phyloP scores from a whole-genome alignment of 345 rosid genomes.

The Excoecaria agallocha region DNA sequence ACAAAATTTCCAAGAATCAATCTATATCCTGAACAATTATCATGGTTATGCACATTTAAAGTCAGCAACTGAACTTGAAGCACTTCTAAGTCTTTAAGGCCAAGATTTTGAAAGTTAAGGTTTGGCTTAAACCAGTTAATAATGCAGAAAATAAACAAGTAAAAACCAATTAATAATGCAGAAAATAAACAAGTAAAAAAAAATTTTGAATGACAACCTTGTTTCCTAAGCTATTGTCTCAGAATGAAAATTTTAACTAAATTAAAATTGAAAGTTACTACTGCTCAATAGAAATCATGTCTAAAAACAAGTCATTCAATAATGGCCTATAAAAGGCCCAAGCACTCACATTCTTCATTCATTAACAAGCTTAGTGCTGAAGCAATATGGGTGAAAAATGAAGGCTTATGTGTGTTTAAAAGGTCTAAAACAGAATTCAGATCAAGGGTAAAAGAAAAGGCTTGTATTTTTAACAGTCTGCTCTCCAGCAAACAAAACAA shows the following conservation, averaged over 20 bases:
- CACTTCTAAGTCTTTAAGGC: not conserved
- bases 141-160: no score
- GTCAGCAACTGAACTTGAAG: not conserved
- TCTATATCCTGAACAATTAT: not conserved
- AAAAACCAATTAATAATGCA: not conserved
- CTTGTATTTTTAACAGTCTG: not conserved
- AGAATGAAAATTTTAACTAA: not conserved
- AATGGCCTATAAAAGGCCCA: not conserved
- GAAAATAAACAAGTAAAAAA: not conserved
- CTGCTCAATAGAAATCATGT: not conserved
- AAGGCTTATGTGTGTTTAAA: not conserved
- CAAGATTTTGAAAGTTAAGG: not conserved
- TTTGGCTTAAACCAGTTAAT: not conserved
- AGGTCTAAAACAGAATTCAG: not conserved
- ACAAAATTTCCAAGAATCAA: not conserved
- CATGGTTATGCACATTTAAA: not conserved
- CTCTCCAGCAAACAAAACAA: not conserved
- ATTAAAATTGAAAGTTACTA: not conserved
- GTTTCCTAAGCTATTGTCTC: not conserved
- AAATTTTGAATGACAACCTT: not conserved
- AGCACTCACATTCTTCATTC: not conserved
- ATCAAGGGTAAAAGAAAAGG: not conserved
- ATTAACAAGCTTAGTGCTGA: not conserved
- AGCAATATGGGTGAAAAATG: not conserved
- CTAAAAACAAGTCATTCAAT: constrained; percentile 1